Evolutionary conservation across 768 basidiomycete species (phyloP), one percentile per base, ranked within the genome.

Genomic region (Symmetrospora coprosmae): DNA sequence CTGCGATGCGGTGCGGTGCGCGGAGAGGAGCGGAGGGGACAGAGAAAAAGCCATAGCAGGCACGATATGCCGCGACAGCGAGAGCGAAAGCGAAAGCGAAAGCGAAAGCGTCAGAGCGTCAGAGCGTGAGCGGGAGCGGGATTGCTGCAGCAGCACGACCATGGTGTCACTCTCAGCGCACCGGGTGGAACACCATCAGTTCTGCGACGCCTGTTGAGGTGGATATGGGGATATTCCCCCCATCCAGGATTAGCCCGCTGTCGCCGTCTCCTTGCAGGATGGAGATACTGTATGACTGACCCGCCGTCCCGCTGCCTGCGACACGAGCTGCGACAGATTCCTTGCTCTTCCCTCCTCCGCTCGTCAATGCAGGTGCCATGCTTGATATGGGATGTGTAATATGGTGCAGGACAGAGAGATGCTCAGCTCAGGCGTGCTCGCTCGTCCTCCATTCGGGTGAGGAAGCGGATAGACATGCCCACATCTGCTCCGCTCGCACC

Each of bases 281-380:
- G 4, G 49, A 50, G 6, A 30, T 19, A n/a, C 27, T 8, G 13
- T 9, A 30, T 17, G 17, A 74, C 79, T 66, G 50, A 89, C 92
- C 92, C 66, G 89, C 89, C 59, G 87, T 76, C 63, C 92, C 92
- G 35, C 88, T 89, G 47, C 92, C 92, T 50, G 94, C 78, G 61
- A 97, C 76, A 50, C 92, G 81, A 56, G 92, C 92, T 23, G 85
- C 78, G 17, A 83, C 89, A 53, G 91, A 94, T 33, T 61, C 60
- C 49, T 61, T 61, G 25, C 51, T 48, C 39, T 61, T 61, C 25
- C 60, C 60, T 19, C 31, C 30, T 23, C 46, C n/a, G 25, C 35
- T 34, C n/a, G n/a, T n/a, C n/a, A n/a, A n/a, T n/a, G n/a, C n/a
- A n/a, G n/a, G n/a, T n/a, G n/a, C n/a, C n/a, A n/a, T n/a, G n/a